These are phyloP conservation scores for Naganishia friedmannii DNA, from an alignment of 768 basidiomycete genomes.

Conservation along the genomic window DNA sequence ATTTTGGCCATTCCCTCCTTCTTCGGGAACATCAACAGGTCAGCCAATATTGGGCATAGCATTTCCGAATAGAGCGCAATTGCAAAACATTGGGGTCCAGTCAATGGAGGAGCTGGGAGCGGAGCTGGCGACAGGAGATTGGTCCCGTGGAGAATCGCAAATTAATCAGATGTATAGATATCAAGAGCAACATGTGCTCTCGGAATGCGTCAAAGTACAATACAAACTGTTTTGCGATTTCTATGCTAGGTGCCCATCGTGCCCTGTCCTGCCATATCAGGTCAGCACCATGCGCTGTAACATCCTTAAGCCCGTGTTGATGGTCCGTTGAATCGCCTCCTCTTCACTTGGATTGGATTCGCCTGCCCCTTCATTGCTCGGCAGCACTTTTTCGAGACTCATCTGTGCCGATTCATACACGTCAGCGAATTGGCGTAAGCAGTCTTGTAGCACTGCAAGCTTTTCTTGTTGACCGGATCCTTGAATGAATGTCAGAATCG, in stretches of 20 bases:
- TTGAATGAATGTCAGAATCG: neutral
- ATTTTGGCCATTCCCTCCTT: neutral
- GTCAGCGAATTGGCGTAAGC: constrained; percentile 15
- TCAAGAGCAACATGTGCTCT: too few species aligned
- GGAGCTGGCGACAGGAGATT: too few species aligned
- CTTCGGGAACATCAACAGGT: too few species aligned
- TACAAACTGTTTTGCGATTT: too few species aligned
- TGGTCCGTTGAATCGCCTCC: neutral
- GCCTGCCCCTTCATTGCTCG: neutral
- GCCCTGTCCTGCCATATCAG: neutral
- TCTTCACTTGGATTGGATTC: neutral
- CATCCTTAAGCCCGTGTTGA: neutral
- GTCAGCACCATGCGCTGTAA: neutral
- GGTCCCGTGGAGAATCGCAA: too few species aligned
- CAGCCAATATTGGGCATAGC: too few species aligned
- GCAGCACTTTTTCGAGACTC: constrained; percentile 9
- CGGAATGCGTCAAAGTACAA: too few species aligned
- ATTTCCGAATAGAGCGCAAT: too few species aligned
- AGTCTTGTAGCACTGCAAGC: constrained; percentile 11
- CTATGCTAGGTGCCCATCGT: too few species aligned
- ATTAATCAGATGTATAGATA: too few species aligned
- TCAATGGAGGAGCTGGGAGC: too few species aligned
- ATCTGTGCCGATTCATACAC: constrained; percentile 20
- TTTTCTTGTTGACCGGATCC: neutral
- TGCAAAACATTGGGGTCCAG: too few species aligned